Evolutionary conservation across 257 asterid species (phyloP).

Genomic region (Jaltomata sinuosa): DNA sequence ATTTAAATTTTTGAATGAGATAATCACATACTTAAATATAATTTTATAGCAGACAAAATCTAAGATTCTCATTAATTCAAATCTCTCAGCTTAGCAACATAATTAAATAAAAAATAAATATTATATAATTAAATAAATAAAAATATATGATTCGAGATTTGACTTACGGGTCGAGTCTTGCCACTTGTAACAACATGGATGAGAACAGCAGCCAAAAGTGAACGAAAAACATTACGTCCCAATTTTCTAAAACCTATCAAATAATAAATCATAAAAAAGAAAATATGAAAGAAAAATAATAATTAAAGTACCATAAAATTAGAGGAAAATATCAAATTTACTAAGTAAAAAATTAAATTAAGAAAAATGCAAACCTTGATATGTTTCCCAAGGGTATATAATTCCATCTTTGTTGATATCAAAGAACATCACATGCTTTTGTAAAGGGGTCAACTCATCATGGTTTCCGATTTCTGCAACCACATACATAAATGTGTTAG

Average conservation of each 20-base stretch:
- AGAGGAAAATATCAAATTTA: neutral
- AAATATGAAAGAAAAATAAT: neutral
- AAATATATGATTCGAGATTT: neutral
- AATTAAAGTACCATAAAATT: neutral
- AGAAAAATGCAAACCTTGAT: constrained; percentile 20
- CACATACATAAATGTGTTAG: neutral
- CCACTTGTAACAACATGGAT: constrained; percentile 64
- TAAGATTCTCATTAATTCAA: neutral
- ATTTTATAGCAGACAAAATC: neutral
- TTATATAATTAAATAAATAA: neutral
- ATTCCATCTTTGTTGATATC: constrained; percentile 50
- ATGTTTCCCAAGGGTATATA: constrained; percentile 54
- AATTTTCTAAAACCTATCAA: constrained; percentile 66
- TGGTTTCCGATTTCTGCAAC: neutral
- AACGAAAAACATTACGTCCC: constrained; percentile 47
- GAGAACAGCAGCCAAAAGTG: constrained; percentile 56
- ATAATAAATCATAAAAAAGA: neutral
- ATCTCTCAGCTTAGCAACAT: neutral
- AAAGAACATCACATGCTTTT: constrained; percentile 55
- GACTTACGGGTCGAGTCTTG: constrained; percentile 66
- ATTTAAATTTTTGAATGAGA: neutral
- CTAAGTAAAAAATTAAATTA: neutral
- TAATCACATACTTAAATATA: neutral
- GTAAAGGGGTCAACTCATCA: constrained; percentile 21
- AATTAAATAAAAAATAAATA: neutral